These are phyloP conservation scores for Rhizophora mangle DNA, from an alignment of 345 rosid genomes.

Conservation along the genomic window DNA sequence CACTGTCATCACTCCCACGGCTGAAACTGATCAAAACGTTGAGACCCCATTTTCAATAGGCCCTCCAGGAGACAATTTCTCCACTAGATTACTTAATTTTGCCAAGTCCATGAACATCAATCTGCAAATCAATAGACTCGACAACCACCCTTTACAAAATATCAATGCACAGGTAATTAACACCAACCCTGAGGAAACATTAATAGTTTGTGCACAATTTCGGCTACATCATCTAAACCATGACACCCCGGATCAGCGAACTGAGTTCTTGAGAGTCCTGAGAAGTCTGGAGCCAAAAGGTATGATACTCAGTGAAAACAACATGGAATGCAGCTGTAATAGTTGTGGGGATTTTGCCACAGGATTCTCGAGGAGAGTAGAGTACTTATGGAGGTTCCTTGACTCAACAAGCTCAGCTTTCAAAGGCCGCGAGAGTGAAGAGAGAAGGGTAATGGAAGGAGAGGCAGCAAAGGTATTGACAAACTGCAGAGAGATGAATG, in stretches of 20 bases:
- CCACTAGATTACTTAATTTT: slow-evolving; percentile 50
- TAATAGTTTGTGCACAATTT: slow-evolving; percentile 67
- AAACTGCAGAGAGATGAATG: slow-evolving; percentile 53
- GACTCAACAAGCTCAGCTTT: slow-evolving; percentile 83
- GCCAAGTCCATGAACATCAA: slow-evolving; percentile 69
- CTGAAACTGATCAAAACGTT: slow-evolving; percentile 29
- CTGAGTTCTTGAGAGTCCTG: slow-evolving; percentile 42
- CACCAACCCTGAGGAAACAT: slow-evolving; percentile 45
- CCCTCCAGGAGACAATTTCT: slow-evolving; percentile 59
- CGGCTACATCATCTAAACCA: slow-evolving; percentile 69
- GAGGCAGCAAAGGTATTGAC: slow-evolving; percentile 75
- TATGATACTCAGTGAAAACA: slow-evolving; percentile 65
- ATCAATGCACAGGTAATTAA: slow-evolving; percentile 39
- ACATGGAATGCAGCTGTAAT: slow-evolving; percentile 54
- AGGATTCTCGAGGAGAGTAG: slow-evolving; percentile 58
- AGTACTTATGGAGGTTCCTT: slow-evolving; percentile 73
- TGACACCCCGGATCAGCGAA: slow-evolving; percentile 48
- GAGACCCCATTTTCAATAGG: slow-evolving; percentile 67
- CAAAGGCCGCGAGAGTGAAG: slow-evolving; percentile 68
- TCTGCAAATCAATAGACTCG: slow-evolving; percentile 52
- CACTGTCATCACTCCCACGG: slow-evolving; percentile 45
- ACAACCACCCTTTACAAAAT: slow-evolving; percentile 39
- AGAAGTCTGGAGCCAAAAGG: slow-evolving; percentile 55
- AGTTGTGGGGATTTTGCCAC: slow-evolving; percentile 57
- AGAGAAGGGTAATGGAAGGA: slow-evolving; percentile 79